Percentiles rank a stretch among this genome's conserved stretches.
Evolutionary conservation across 208 protist genomes (phyloP).

Genomic region (Leishmania lainsoni): DNA sequence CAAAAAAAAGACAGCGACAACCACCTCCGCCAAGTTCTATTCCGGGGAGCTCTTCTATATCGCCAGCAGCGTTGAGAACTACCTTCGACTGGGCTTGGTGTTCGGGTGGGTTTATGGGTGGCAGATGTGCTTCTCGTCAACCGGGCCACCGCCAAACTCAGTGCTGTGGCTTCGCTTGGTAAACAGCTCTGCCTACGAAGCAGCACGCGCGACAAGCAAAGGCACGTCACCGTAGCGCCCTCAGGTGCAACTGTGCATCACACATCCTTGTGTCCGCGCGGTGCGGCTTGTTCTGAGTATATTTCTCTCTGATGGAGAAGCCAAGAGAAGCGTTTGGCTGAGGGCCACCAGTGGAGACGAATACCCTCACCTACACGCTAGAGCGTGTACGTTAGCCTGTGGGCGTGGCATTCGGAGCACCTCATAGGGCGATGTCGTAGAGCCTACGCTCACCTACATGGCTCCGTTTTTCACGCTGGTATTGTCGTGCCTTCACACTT

Average conservation of each 20-base stretch:
- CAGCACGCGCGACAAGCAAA: slow-evolving; percentile 13
- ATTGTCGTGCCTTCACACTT: not conserved
- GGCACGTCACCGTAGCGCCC: slow-evolving; percentile 5
- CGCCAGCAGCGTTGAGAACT: slow-evolving; percentile 52
- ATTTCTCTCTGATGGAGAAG: not conserved
- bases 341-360: not conserved
- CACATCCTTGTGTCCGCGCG: not conserved
- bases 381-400: not conserved
- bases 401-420: too few relatives aligned
- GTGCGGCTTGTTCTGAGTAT: not conserved
- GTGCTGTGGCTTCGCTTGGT: slow-evolving; percentile 58
- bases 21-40: not conserved
- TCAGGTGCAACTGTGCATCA: not conserved
- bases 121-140: slow-evolving; percentile 68
- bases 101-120: slow-evolving; percentile 82
- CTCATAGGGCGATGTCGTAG: not conserved
- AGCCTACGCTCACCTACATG: not conserved
- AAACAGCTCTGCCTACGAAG: slow-evolving; percentile 33
- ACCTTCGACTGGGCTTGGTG: slow-evolving; percentile 55
- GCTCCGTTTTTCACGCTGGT: not conserved
- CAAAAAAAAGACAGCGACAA: not conserved
- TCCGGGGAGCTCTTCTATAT: slow-evolving; percentile 67
- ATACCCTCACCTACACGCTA: not conserved
- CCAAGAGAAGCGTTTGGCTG: not conserved
- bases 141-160: slow-evolving; percentile 47